Conservation (phyloP, 2,329 filamentous ascomycete species). For the Pochonia chlamydosporia region DNA sequence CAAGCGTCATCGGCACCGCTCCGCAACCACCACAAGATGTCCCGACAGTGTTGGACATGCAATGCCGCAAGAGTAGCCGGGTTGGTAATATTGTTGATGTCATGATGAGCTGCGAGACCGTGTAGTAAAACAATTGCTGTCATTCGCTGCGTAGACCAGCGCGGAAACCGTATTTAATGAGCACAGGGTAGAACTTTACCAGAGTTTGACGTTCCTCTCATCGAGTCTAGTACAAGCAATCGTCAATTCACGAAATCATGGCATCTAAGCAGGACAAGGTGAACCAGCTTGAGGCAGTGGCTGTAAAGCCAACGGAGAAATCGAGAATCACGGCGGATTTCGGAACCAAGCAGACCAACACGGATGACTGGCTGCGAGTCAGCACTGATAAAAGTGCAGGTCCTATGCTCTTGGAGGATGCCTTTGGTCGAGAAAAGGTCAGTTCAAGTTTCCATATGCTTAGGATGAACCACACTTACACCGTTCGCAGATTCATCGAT, state of each 20-base stretch:
- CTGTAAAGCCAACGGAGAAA: constrained; percentile 50
- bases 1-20: not conserved
- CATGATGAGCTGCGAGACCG: too few relatives aligned
- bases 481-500: constrained; percentile 57
- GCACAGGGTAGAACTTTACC: too few relatives aligned
- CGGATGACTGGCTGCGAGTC: constrained; percentile 72
- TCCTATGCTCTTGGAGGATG: constrained; percentile 65
- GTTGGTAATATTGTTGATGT: constrained; percentile 4
- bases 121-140: too few relatives aligned
- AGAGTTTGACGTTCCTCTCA: too few relatives aligned
- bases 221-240: too few relatives aligned
- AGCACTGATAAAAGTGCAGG: constrained; percentile 58
- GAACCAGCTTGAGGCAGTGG: constrained; percentile 54
- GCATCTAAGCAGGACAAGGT: constrained; percentile 47
- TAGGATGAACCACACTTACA: not conserved
- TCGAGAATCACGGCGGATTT: constrained; percentile 68
- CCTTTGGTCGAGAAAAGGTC: constrained; percentile 58
- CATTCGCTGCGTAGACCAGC: not conserved
- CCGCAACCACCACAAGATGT: too few relatives aligned
- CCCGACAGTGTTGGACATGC: not conserved
- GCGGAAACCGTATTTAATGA: not conserved
- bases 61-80: not conserved
- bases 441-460: constrained; percentile 3
- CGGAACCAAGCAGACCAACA: constrained; percentile 66
- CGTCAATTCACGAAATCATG: too few relatives aligned